phyloP scores from a whole-genome alignment of 768 basidiomycete species.

The Pleurotus ostreatus region DNA sequence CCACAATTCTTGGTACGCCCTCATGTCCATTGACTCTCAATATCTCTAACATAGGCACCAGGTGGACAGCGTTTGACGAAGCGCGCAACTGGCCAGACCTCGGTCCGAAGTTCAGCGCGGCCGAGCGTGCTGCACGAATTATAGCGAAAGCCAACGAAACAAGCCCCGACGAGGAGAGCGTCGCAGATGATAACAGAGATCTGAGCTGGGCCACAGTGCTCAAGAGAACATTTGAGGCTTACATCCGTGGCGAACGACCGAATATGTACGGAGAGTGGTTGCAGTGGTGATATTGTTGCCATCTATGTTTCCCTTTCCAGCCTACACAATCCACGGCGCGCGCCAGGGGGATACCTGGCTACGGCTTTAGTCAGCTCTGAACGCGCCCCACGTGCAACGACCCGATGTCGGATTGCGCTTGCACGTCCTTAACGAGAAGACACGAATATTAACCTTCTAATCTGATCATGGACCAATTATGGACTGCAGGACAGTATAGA shows the following conservation, averaged over 20 bases:
- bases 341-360: too few species aligned
- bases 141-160: constrained; percentile 25
- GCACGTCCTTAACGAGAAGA: background rate
- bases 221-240: constrained; percentile 94
- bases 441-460: background rate
- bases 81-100: constrained; percentile 95
- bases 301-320: background rate
- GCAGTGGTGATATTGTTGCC: constrained; percentile 34
- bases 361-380: too few species aligned
- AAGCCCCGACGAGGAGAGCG: constrained; percentile 27
- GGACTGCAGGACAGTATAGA: background rate
- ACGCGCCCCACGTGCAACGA: background rate
- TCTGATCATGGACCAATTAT: background rate
- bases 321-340: too few species aligned
- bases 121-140: constrained; percentile 58
- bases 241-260: constrained; percentile 84
- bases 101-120: constrained; percentile 70
- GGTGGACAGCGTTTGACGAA: constrained; percentile 97
- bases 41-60: constrained; percentile 23
- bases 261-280: constrained; percentile 94
- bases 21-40: background rate
- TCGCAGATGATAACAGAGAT: constrained; percentile 71
- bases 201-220: constrained; percentile 91
- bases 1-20: constrained; percentile 83
- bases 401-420: background rate